These are phyloP conservation scores for Irpex sp. DNA, from an alignment of 1,284 basidiomycete genomes.

Conservation along the genomic window DNA sequence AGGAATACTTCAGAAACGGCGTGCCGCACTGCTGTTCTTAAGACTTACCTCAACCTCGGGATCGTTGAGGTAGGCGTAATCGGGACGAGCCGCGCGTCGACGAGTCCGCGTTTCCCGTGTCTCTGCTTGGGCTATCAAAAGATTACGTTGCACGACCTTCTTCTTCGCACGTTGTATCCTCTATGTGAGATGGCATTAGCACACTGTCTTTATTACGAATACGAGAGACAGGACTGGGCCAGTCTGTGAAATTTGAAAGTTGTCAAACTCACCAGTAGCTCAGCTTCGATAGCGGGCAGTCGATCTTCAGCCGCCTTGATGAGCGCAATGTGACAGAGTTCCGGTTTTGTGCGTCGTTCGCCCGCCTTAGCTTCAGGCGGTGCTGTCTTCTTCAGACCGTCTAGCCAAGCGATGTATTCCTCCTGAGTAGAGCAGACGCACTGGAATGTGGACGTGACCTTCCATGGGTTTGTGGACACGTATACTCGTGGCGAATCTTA, in stretches of 20 bases:
- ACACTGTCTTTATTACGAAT: not conserved
- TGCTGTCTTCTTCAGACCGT: conserved; percentile 50
- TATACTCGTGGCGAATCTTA: conserved; percentile 79
- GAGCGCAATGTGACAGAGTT: conserved; percentile 56
- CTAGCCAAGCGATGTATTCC: conserved; percentile 62
- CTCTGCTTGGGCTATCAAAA: conserved; percentile 68
- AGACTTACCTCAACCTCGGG: conserved; percentile 58
- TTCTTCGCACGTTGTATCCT: conserved; percentile 62
- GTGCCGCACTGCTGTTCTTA: not conserved
- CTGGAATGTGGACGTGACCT: conserved; percentile 70
- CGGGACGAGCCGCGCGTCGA: conserved; percentile 63
- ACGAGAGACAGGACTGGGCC: not conserved
- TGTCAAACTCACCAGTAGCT: conserved; percentile 57
- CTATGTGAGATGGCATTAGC: conserved; percentile 31
- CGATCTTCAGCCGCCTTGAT: conserved; percentile 58
- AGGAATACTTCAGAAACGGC: not conserved
- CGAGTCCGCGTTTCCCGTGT: conserved; percentile 73
- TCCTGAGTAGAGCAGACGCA: conserved; percentile 64
- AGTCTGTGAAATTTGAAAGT: not conserved
- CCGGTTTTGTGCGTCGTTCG: conserved; percentile 49
- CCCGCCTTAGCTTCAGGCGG: conserved; percentile 46
- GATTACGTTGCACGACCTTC: conserved; percentile 63
- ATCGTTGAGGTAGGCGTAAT: conserved; percentile 72
- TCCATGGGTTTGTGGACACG: conserved; percentile 81
- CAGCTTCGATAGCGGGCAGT: conserved; percentile 60